Percentiles rank a stretch among this genome's conserved stretches.
Conservation (phyloP, 768 basidiomycete genomes). For the Termitomyces sp. region DNA sequence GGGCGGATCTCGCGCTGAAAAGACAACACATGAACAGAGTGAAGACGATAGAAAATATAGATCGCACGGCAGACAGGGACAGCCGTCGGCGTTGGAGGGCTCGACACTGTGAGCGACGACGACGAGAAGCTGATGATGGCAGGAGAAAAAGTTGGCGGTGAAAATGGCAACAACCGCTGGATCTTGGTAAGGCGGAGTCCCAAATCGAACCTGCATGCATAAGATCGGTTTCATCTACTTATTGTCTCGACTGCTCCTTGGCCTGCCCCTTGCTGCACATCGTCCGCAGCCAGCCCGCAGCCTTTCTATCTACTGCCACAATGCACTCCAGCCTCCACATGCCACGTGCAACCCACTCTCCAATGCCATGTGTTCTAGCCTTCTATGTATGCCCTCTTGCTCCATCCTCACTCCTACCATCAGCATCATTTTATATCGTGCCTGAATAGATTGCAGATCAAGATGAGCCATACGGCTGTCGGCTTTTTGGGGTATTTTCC, state of each 20-base stretch:
- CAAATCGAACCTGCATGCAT: constrained; percentile 17
- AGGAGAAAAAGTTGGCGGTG: constrained; percentile 13
- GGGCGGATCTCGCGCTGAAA: constrained; percentile 44
- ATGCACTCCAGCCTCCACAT: not conserved
- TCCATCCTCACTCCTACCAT: not conserved
- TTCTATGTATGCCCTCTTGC: not conserved
- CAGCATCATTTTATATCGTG: constrained; percentile 1
- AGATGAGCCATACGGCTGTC: constrained; percentile 1
- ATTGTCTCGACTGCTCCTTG: not conserved
- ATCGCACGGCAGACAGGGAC: constrained; percentile 6
- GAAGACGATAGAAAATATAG: constrained; percentile 3
- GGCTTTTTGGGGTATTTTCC: not conserved
- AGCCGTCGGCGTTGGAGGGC: constrained; percentile 6
- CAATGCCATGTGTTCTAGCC: not conserved
- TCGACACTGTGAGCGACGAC: constrained; percentile 1
- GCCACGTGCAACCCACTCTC: not conserved
- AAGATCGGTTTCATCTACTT: constrained; percentile 20
- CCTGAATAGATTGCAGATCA: constrained; percentile 11
- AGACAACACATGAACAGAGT: constrained; percentile 16
- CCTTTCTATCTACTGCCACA: not conserved
- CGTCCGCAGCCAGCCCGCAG: not conserved
- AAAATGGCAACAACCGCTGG: constrained; percentile 19
- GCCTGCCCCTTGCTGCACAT: not conserved
- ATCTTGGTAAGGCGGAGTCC: constrained; percentile 29
- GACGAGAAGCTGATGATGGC: constrained; percentile 16